Conservation (phyloP, 768 basidiomycete species). For the Strobilomyces confusus region DNA sequence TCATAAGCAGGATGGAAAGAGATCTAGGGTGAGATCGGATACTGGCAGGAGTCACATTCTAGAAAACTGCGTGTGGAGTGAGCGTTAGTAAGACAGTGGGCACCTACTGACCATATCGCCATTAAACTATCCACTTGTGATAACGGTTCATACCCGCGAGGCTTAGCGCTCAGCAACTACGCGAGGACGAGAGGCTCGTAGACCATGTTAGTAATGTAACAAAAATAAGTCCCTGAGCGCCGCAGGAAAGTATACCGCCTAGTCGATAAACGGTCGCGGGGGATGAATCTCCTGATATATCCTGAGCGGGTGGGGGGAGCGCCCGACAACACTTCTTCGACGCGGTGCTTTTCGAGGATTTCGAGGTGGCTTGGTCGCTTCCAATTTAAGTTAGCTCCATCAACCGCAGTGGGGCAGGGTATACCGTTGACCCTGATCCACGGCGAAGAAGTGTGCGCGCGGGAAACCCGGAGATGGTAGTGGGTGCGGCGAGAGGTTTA, state of each 20-base stretch:
- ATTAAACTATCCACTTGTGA: not conserved
- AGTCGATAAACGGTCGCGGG: constrained; percentile 6
- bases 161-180: constrained; percentile 6
- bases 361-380: constrained; percentile 7
- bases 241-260: not conserved
- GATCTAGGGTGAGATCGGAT: not conserved
- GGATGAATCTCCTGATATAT: constrained; percentile 26
- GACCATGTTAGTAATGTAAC: constrained; percentile 12
- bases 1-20: not conserved
- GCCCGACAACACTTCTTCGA: constrained; percentile 21
- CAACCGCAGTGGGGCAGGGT: constrained; percentile 9
- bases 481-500: constrained; percentile 3
- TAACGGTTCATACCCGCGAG: constrained; percentile 11
- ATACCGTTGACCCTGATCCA: constrained; percentile 29
- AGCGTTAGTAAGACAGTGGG: not conserved
- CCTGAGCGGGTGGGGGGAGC: constrained; percentile 12
- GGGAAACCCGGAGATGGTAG: constrained; percentile 25
- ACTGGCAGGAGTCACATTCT: not conserved
- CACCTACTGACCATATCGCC: not conserved
- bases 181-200: not conserved
- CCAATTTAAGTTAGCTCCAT: constrained; percentile 11
- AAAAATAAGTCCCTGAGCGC: constrained; percentile 24
- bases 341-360: constrained; percentile 31
- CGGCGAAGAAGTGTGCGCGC: constrained; percentile 22
- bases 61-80: not conserved